Conservation (phyloP, 139 green algal species). For the Spirogloea muscicola region DNA sequence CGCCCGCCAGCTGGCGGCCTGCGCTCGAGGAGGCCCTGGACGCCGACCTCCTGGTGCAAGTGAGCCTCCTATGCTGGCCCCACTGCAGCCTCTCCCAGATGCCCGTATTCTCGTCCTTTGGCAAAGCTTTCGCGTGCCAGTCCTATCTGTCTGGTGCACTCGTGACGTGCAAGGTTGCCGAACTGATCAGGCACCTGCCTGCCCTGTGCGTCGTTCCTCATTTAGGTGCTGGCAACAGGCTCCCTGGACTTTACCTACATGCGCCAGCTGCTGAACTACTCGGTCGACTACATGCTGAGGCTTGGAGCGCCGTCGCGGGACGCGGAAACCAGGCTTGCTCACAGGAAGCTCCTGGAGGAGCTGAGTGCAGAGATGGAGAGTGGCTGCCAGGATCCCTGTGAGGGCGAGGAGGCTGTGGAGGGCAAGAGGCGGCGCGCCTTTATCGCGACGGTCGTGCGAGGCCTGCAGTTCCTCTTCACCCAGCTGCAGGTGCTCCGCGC, state of each 20-base stretch:
- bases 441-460: background rate
- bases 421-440: background rate
- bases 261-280: conserved; percentile 5
- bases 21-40: background rate
- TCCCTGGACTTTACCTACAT: conserved; percentile 13
- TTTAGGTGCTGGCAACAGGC: conserved; percentile 3
- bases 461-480: conserved; percentile 7
- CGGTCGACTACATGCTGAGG: conserved; percentile 4
- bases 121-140: too few species aligned
- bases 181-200: too few species aligned
- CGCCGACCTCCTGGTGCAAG: background rate
- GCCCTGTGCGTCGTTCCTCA: too few species aligned
- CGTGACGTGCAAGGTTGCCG: too few species aligned
- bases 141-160: too few species aligned
- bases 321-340: background rate
- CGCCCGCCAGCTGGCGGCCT: background rate
- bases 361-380: conserved; percentile 7
- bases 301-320: conserved; percentile 8
- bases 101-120: too few species aligned
- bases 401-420: background rate
- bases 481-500: conserved; percentile 9
- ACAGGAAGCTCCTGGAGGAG: conserved; percentile 9
- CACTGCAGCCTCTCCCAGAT: too few species aligned
- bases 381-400: background rate
- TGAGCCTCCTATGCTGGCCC: too few species aligned